Base-by-base conservation (phyloP, 1,284 basidiomycete species). In the Apiotrichum veenhuisii region DNA sequence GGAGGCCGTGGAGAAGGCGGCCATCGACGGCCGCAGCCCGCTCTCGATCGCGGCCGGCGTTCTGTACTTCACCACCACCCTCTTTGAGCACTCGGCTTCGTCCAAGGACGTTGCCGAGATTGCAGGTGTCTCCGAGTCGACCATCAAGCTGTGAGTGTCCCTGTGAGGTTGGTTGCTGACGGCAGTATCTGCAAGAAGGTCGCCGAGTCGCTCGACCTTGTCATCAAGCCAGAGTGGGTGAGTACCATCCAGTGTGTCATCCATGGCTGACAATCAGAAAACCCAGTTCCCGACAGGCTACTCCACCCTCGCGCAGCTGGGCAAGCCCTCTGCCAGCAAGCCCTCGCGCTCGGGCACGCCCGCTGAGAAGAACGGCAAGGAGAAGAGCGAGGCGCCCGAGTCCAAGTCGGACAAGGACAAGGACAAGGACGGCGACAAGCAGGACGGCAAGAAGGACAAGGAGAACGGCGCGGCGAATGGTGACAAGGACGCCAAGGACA, bases 51-150 rank as follows among this genome's bases (percentile, higher is more conserved):
- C 95, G 10, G 91, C 91, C 42, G 92, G 93, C 27, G 92, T 92
- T 27, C 92, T 98, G 64, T 94, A 89, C 79, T 96, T 98, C 77
- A 90, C 91, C 22, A 89, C 87, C 68, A 82, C 87, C 65, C 75
- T 98, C 45, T 82, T 93, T 65, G 89, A 87, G 55, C 84, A 85
- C 63, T 70, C 80, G 33, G 89, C 89, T 74, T 82, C 85, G 23
- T 83, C 88, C 45, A 86, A 87, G 75, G 90, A 95, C 67, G 95
- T 98, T 70, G 88, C 88, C 63, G 79, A 82, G n/a, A 89, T 97
- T n/a, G 93, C 92, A 0, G 91, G 91, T 11, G 93, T 98, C n/a
- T 93, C 91, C 70, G 94, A 98, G 71, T 88, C 91, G 52, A 98
- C 95, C 50, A 95, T 98, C 74, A 92, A 92, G 79, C 78, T 93